Percentiles rank a stretch among this genome's conserved stretches.
Evolutionary conservation across 768 basidiomycete genomes (phyloP).

Genomic region (Strobilomyces echinocephalus): DNA sequence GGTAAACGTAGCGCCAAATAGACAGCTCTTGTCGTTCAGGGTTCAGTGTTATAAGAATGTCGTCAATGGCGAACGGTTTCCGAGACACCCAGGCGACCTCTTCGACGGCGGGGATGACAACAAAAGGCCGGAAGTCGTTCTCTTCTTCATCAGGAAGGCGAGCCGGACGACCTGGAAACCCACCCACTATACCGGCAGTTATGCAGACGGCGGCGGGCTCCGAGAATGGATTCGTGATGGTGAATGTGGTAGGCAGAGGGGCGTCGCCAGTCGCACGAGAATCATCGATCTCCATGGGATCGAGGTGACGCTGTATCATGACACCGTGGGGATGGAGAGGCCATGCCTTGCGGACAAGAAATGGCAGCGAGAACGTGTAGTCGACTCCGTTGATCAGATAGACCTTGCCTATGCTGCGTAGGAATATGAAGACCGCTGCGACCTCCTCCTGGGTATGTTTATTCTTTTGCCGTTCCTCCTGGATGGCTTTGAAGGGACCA

Average conservation of each 20-base stretch:
- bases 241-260: conserved; percentile 75
- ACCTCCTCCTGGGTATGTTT: conserved; percentile 37
- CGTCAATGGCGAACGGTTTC: conserved; percentile 37
- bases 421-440: conserved; percentile 69
- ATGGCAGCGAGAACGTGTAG: conserved; percentile 76
- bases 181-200: conserved; percentile 56
- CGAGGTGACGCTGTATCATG: conserved; percentile 70
- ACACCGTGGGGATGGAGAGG: conserved; percentile 74
- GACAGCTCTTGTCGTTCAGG: conserved; percentile 48
- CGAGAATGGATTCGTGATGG: conserved; percentile 69
- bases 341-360: conserved; percentile 76
- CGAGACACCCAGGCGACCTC: conserved; percentile 60
- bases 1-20: conserved; percentile 71
- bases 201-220: conserved; percentile 71
- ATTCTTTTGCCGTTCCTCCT: conserved; percentile 36
- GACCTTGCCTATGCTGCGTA: conserved; percentile 69
- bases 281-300: conserved; percentile 61
- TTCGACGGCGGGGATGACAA: conserved; percentile 57
- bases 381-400: conserved; percentile 67
- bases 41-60: conserved; percentile 58
- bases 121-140: conserved; percentile 45
- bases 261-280: conserved; percentile 61
- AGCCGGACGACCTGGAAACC: conserved; percentile 28
- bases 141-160: conserved; percentile 53
- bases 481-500: conserved; percentile 40